Base-by-base conservation (phyloP, 116 monocot genomes). In the Thalassia testudinum region DNA sequence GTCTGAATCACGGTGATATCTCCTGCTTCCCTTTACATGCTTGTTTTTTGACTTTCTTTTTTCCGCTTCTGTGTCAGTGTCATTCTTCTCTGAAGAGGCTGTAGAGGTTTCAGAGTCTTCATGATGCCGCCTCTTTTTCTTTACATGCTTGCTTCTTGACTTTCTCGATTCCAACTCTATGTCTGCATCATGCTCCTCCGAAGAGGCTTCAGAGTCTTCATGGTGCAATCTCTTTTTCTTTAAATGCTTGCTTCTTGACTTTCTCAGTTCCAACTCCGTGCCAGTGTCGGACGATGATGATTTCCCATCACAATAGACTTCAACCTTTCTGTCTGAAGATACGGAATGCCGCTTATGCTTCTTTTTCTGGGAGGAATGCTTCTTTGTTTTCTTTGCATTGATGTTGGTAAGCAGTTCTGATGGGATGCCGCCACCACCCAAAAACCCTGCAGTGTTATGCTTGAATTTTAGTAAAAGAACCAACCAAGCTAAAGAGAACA, bases 341-440 rank as follows among this genome's bases (percentile, higher is more conserved):
- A 50, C 27, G 12, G 43, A 57, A 44, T 44, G 66, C 24, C 54
- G 54, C 47, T 61, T 59, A 53, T 45, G 43, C 44, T 59, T 59
- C 5, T 20, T 44, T 42, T 57, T 66, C 50, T 27, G 58, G 27
- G 22, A 18, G 43, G 45, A 54, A 38, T 37, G 53, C 34, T 53
- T 68, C 34, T 61, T 60, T 27, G 24, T 17, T 44, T 53, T 52
- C 18, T 44, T 54, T 37, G 42, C 23, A 1, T 44, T 54, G 22
- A 61, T 60, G 47, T 34, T 21, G 17, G 43, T 26, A 44, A 68
- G 68, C 23, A 67, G 59, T 34, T 34, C 30, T 4, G 53, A 24
- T 8, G 68, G 68, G 27, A 68, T 68, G 24, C 30, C 60, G 22
- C 54, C 68, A 24, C 68, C 68, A 38, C 68, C 43, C 13, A 68